Evolutionary conservation across 805 yeast species (phyloP).

Genomic region (Kodamaea lidongshanica): DNA sequence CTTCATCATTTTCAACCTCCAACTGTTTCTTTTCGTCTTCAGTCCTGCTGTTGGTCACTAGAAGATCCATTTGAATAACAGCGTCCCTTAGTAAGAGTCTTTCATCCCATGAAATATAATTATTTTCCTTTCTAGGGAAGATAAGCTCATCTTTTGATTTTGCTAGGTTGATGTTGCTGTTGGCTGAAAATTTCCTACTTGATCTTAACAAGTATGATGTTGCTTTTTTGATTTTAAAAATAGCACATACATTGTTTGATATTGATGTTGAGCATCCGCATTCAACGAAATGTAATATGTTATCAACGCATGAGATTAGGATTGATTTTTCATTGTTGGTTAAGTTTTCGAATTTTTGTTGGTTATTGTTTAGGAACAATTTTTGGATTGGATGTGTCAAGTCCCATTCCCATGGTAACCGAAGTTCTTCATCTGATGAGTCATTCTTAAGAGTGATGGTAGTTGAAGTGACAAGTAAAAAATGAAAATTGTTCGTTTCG

Average conservation of each 20-base stretch:
- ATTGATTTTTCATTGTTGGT: conserved; percentile 47
- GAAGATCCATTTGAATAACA: conserved; percentile 16
- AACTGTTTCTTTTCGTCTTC: conserved; percentile 11
- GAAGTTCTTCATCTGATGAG: conserved; percentile 59
- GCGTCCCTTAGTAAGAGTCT: conserved; percentile 27
- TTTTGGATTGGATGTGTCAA: conserved; percentile 62
- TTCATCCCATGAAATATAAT: conserved; percentile 34
- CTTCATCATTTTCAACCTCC: conserved; percentile 7
- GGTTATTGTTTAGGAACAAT: conserved; percentile 30
- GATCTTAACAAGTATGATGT: conserved; percentile 56
- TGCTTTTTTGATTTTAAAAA: conserved; percentile 56
- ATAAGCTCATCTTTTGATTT: conserved; percentile 37
- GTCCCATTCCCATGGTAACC: conserved; percentile 90
- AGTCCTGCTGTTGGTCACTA: conserved; percentile 13
- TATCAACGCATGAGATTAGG: conserved; percentile 56
- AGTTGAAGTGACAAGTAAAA: conserved; percentile 51
- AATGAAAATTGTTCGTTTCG: conserved; percentile 38
- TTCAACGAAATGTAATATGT: conserved; percentile 54
- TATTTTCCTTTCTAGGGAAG: conserved; percentile 22
- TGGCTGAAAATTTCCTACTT: conserved; percentile 44
- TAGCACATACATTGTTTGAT: conserved; percentile 43
- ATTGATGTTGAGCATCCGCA: conserved; percentile 52
- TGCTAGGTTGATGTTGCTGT: conserved; percentile 28
- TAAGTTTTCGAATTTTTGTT: conserved; percentile 46
- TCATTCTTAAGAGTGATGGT: conserved; percentile 37